These are phyloP conservation scores for Hansenula anomala DNA, from an alignment of 1,139 yeast species.

Conservation along the genomic window DNA sequence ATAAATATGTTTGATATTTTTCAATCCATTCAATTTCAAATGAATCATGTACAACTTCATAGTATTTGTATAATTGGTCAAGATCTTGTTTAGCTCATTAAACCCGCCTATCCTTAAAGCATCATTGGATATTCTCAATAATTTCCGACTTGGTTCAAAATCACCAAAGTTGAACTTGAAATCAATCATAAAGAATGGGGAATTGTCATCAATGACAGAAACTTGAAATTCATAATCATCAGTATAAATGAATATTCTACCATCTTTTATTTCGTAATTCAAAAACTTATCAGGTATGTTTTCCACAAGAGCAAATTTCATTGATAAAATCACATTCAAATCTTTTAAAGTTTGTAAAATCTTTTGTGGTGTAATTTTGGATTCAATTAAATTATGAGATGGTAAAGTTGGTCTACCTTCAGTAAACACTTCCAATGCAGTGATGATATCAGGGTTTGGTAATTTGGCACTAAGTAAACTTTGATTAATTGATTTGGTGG, in stretches of 20 bases:
- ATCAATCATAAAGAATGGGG: slow-evolving; percentile 76
- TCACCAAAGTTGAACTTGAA: slow-evolving; percentile 56
- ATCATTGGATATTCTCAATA: slow-evolving; percentile 44
- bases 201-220: slow-evolving; percentile 63
- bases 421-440: slow-evolving; percentile 80
- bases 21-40: slow-evolving; percentile 53
- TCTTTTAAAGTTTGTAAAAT: slow-evolving; percentile 62
- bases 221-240: slow-evolving; percentile 68
- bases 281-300: slow-evolving; percentile 61
- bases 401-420: slow-evolving; percentile 76
- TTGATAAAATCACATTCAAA: slow-evolving; percentile 67
- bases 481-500: slow-evolving; percentile 51
- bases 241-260: slow-evolving; percentile 67
- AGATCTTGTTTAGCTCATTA: slow-evolving; percentile 55
- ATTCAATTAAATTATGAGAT: slow-evolving; percentile 53
- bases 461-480: slow-evolving; percentile 78
- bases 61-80: slow-evolving; percentile 68
- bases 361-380: slow-evolving; percentile 49
- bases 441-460: slow-evolving; percentile 83
- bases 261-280: slow-evolving; percentile 64
- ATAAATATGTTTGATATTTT: slow-evolving; percentile 55
- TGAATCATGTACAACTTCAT: slow-evolving; percentile 71
- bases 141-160: slow-evolving; percentile 30
- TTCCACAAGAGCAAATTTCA: slow-evolving; percentile 67
- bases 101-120: slow-evolving; percentile 50